Base-by-base conservation (phyloP, 2,329 filamentous ascomycete genomes). In the Trichophyton mentagrophytes region DNA sequence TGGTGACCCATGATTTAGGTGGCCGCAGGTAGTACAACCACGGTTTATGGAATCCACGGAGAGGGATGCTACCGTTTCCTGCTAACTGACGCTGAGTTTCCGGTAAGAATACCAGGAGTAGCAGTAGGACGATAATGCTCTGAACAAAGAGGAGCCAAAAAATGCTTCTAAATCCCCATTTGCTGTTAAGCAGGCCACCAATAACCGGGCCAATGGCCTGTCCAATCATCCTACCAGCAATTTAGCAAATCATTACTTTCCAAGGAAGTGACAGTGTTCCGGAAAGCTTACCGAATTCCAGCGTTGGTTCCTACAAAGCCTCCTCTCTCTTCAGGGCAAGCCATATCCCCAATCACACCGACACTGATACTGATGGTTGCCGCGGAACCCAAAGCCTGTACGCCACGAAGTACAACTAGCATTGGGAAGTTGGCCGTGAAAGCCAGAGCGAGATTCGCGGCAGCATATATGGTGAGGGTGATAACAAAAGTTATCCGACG, bases 271-370 rank as follows among this genome's bases (percentile, higher is more conserved):
- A 33, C 15, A 7, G 25, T 53, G 49, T 33, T 53, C 49, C 27
- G n/a, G n/a, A n/a, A n/a, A 33, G 13, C 27, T 8, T 53, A 53
- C 49, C 49, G 22, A 17, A 33, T 53, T 27, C 49, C 49, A 53
- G 49, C 49, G 15, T 53, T 53, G 2, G 49, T 15, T 58, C 83
- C 87, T 75, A 91, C 85, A 68, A 88, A 91, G 61, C 80, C 82
- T 2, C 88, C 89, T 65, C 89, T 77, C 70, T 92, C 86, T 0
- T 82, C 79, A 56, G 81, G 84, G 0, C 85, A 83, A 0, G 85
- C 80, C 3, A 90, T 79, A 67, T 93, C 89, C 0, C 86, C 85
- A 13, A 91, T 81, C 1, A 90, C 83, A 1, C 84, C 88, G 63
- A 81, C 86, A 0, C 82, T 83, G 0, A 93, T 76, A 0, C 88